Evolutionary conservation across 306 rosid species (phyloP).

Genomic region (Trifolium pratense): DNA sequence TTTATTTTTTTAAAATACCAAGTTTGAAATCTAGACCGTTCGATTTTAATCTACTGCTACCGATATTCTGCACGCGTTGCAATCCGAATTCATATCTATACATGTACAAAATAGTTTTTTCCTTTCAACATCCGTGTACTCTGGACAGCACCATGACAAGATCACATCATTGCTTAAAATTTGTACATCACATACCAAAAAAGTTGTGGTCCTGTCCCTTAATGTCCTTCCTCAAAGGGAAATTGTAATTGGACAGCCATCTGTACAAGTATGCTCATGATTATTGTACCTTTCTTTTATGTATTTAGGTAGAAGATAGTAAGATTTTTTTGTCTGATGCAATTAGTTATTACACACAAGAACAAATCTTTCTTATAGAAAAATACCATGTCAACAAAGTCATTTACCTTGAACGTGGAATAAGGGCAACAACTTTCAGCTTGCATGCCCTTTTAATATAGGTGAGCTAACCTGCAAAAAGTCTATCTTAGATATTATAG

Average conservation of each 20-base stretch:
- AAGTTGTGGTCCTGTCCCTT: constrained; percentile 40
- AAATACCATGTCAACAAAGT: constrained; percentile 37
- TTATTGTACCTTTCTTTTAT: constrained; percentile 17
- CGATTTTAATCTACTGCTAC: not conserved
- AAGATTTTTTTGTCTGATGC: constrained; percentile 11
- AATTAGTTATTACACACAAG: constrained; percentile 32
- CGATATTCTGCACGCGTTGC: not conserved
- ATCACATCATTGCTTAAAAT: constrained; percentile 20
- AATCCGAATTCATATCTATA: not conserved
- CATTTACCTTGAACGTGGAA: constrained; percentile 22
- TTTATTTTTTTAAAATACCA: not conserved
- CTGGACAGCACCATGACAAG: constrained; percentile 41
- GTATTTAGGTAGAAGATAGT: constrained; percentile 13
- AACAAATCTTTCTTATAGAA: constrained; percentile 23
- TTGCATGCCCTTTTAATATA: constrained; percentile 31
- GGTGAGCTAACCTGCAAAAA: constrained; percentile 29
- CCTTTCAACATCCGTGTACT: constrained; percentile 34
- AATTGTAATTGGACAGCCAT: constrained; percentile 33
- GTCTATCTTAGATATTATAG: not conserved
- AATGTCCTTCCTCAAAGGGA: constrained; percentile 33
- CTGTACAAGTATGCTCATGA: constrained; percentile 24
- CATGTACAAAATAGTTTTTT: constrained; percentile 29
- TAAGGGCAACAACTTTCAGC: constrained; percentile 22
- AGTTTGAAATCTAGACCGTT: not conserved
- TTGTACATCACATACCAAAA: constrained; percentile 19